Evolutionary conservation across 106 monocot genomes (phyloP).

Genomic region (Apostasia ramifera): DNA sequence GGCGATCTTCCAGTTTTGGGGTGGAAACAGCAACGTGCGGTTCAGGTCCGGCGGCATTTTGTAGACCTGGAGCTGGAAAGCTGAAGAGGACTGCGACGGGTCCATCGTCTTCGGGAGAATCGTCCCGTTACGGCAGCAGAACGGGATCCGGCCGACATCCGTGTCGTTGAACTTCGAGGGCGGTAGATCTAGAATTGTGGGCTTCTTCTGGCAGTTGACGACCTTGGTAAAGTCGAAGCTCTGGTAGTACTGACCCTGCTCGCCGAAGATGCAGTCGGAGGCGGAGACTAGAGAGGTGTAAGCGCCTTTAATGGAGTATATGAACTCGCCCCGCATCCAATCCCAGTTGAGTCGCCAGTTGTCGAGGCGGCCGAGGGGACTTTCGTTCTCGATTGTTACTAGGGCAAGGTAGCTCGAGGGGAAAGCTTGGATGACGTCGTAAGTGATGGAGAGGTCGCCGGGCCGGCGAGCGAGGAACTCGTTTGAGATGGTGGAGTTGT

Average conservation of each 20-base stretch:
- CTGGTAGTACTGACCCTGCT: constrained; percentile 58
- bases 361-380: constrained; percentile 69
- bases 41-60: constrained; percentile 97
- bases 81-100: constrained; percentile 39
- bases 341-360: constrained; percentile 81
- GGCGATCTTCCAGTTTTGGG: constrained; percentile 50
- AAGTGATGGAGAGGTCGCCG: constrained; percentile 76
- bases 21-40: constrained; percentile 54
- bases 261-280: constrained; percentile 54
- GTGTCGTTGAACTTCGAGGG: constrained; percentile 44
- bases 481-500: constrained; percentile 9
- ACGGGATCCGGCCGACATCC: constrained; percentile 42
- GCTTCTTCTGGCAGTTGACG: constrained; percentile 45
- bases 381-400: constrained; percentile 54
- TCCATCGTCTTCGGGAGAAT: constrained; percentile 74
- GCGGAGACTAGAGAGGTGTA: constrained; percentile 31
- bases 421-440: constrained; percentile 71
- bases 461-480: constrained; percentile 36
- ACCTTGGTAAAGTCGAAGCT: constrained; percentile 65
- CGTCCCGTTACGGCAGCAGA: constrained; percentile 89
- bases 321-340: constrained; percentile 77
- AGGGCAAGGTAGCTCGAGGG: constrained; percentile 61
- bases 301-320: constrained; percentile 54
- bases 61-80: constrained; percentile 84
- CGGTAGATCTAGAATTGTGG: constrained; percentile 63